Evolutionary conservation across 1,139 yeast species (phyloP).

Genomic region (Suhomyces ambrosiae): DNA sequence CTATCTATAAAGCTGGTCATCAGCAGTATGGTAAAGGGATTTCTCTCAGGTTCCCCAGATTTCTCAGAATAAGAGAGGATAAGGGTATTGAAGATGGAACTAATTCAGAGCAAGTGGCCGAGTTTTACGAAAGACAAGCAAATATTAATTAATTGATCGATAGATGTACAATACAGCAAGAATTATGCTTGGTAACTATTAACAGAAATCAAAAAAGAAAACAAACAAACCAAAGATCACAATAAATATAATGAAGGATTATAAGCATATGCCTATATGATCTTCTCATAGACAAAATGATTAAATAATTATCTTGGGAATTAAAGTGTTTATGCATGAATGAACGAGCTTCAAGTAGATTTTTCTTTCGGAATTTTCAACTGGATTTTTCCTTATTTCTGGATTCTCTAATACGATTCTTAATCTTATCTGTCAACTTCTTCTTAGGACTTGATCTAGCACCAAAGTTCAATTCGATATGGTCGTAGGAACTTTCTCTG

Average conservation of each 20-base stretch:
- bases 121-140: constrained; percentile 81
- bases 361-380: too few species aligned
- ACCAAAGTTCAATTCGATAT: constrained; percentile 41
- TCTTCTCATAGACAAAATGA: background rate
- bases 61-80: constrained; percentile 82
- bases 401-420: constrained; percentile 37
- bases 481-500: constrained; percentile 24
- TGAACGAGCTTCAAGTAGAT: background rate
- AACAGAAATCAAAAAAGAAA: background rate
- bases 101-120: constrained; percentile 84
- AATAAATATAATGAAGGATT: background rate
- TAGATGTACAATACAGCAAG: background rate
- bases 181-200: background rate
- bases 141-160: constrained; percentile 21
- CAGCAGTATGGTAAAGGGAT: constrained; percentile 82
- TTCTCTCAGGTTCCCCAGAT: constrained; percentile 89
- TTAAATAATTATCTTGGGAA: background rate
- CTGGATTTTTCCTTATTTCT: constrained; percentile 22
- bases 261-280: background rate
- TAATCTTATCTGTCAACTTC: constrained; percentile 38
- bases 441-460: constrained; percentile 13
- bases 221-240: background rate
- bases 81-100: constrained; percentile 90
- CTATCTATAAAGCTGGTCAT: constrained; percentile 87
- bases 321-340: constrained; percentile 2